phyloP scores from a whole-genome alignment of 441 rosid species.

The Pelargonium cotyledonis region DNA sequence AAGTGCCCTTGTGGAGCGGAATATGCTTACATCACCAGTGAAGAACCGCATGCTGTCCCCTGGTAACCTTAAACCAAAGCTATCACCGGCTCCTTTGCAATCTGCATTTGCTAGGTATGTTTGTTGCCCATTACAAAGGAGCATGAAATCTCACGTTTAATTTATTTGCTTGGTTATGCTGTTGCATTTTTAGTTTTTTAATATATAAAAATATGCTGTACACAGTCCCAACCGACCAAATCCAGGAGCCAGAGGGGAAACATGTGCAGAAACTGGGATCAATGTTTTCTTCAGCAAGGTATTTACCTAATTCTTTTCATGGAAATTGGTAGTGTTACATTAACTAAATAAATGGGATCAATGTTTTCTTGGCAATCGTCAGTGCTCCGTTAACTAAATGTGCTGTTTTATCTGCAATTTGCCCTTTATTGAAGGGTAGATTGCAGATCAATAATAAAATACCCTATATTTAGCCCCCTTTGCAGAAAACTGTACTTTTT shows the following conservation, averaged over 20 bases:
- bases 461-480: too few relatives aligned
- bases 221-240: slow-evolving; percentile 89
- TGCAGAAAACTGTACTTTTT: too few relatives aligned
- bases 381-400: too few relatives aligned
- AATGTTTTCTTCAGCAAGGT: slow-evolving; percentile 89
- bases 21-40: slow-evolving; percentile 84
- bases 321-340: neutral
- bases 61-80: slow-evolving; percentile 64
- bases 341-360: neutral
- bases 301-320: slow-evolving; percentile 3
- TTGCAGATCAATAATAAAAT: too few relatives aligned
- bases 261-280: slow-evolving; percentile 98
- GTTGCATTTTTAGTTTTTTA: slow-evolving; percentile 11
- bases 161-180: slow-evolving; percentile 6
- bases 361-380: too few relatives aligned
- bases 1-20: slow-evolving; percentile 86
- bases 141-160: slow-evolving; percentile 9
- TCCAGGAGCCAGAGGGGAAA: slow-evolving; percentile 98
- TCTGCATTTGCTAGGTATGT: slow-evolving; percentile 95
- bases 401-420: too few relatives aligned
- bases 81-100: slow-evolving; percentile 76
- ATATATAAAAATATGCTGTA: slow-evolving; percentile 21
- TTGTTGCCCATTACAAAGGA: slow-evolving; percentile 8
- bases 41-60: slow-evolving; percentile 76
- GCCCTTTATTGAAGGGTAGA: too few relatives aligned